Evolutionary conservation across 768 basidiomycete genomes (phyloP).

Genomic region (Polyporus arcularius): DNA sequence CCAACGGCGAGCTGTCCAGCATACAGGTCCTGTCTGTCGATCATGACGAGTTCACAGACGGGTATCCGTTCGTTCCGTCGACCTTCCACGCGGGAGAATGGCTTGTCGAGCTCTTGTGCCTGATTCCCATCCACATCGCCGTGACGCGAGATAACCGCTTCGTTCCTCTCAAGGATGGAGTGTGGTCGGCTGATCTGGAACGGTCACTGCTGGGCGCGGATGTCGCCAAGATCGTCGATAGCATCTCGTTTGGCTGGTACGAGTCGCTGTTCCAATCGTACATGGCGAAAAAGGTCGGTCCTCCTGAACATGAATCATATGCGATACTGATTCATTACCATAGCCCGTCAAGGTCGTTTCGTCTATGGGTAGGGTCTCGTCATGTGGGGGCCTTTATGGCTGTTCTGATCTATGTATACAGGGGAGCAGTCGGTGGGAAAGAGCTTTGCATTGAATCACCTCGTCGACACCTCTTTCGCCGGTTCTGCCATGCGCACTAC

Average conservation of each 20-base stretch:
- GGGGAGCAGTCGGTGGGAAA: constrained; percentile 69
- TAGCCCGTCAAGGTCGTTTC: constrained; percentile 67
- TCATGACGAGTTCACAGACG: constrained; percentile 31
- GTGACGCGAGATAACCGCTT: constrained; percentile 61
- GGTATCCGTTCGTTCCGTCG: constrained; percentile 32
- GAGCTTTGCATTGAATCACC: constrained; percentile 58
- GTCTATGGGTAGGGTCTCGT: constrained; percentile 50
- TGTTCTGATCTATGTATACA: constrained; percentile 14
- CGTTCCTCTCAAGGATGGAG: constrained; percentile 60
- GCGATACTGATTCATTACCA: neutral
- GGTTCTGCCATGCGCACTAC: constrained; percentile 67
- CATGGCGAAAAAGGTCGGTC: constrained; percentile 52
- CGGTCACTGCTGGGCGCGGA: constrained; percentile 58
- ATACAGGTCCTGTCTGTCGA: constrained; percentile 37
- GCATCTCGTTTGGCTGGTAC: constrained; percentile 62
- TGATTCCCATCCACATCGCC: constrained; percentile 67
- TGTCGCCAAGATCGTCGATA: constrained; percentile 56
- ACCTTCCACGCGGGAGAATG: constrained; percentile 55
- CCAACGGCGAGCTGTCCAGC: constrained; percentile 42
- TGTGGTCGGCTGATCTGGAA: constrained; percentile 51
- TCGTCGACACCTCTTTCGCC: constrained; percentile 65
- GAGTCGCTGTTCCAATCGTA: constrained; percentile 66
- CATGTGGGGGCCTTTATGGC: neutral
- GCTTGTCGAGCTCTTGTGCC: constrained; percentile 59
- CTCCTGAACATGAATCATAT: neutral